Conservation (phyloP, 768 basidiomycete species). For the Mycena galericulata region DNA sequence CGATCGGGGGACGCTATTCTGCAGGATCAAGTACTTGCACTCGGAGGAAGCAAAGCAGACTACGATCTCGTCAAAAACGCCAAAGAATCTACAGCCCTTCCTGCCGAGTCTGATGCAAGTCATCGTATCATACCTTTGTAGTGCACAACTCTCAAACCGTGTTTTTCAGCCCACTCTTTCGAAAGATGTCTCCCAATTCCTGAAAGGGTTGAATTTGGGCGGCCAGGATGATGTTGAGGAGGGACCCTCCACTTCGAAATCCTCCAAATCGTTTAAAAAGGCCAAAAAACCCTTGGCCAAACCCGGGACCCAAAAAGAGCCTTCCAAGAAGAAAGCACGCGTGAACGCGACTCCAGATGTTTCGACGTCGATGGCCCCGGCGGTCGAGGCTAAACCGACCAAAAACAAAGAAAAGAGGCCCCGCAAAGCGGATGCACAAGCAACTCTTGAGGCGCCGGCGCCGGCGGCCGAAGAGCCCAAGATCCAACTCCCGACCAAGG, state of each 20-base stretch:
- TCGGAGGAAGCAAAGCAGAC: constrained; percentile 64
- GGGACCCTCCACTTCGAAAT: constrained; percentile 24
- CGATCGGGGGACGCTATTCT: constrained; percentile 34
- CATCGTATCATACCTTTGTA: background rate
- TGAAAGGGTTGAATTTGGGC: constrained; percentile 53
- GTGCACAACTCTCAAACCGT: background rate
- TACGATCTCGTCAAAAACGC: constrained; percentile 57
- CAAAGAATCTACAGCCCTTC: constrained; percentile 46
- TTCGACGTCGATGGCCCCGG: background rate
- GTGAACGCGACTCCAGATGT: constrained; percentile 18
- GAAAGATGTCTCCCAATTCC: constrained; percentile 60
- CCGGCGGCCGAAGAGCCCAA: constrained; percentile 31
- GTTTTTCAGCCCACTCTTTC: constrained; percentile 51
- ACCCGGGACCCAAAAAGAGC: too few relatives aligned
- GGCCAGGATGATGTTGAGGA: constrained; percentile 25
- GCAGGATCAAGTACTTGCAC: constrained; percentile 50
- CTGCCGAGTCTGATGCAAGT: constrained; percentile 49
- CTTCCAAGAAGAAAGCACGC: constrained; percentile 26
- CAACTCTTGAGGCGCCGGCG: constrained; percentile 7
- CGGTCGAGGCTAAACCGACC: constrained; percentile 22
- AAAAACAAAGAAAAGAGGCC: constrained; percentile 39
- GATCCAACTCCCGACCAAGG: constrained; percentile 48
- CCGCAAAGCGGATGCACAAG: constrained; percentile 29
- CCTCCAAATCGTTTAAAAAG: constrained; percentile 30
- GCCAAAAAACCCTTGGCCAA: constrained; percentile 18